Base-by-base conservation (phyloP, 108 stramenopile genomes). In the Chaetoceros tenuissimus region DNA sequence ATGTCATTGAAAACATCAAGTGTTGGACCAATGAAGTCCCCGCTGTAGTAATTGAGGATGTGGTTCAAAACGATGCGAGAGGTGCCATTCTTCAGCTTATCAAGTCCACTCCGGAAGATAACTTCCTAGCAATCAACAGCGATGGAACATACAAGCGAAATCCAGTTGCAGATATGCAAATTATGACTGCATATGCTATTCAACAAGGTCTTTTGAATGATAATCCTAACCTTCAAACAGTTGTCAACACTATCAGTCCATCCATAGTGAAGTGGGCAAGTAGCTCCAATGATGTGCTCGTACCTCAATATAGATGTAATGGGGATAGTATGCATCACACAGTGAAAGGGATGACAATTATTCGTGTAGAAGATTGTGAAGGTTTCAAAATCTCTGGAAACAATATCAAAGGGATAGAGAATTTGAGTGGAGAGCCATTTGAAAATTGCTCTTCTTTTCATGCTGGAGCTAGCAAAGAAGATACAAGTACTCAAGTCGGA, bases 251-350 rank as follows among this genome's bases (percentile, higher is more conserved):
- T 1, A 50, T 59, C 26, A 1, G 18, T 24, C 23, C 48, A 20
- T 22, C 24, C 3, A 25, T 59, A 18, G 26, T 54, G 16, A 23
- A 56, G 17, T 50, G 49, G 49, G 49, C 49, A 8, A 13, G 10
- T 8, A 24, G 24, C 49, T 8, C 5, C 10, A 50, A 5, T 8
- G 5, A 5, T 17, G 17, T 10, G 7, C 17, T 13, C 23, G 17
- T 5, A 8, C 51, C 51, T 25, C n/a, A 28, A 1, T 59, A 51
- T 23, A 59, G 49, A 27, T 59, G 58, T 10, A 59, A 59, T 27
- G 58, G 58, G 19, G 58, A 59, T 24, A 25, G 24, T 18, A 59
- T 59, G 58, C 58, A 59, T 13, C 58, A 59, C 20, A 51, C 52
- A 0, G 13, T 51, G 20, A 59, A 59, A 23, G 58, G 58, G 20